phyloP scores from a whole-genome alignment of 108 stramenopile species.

The Conticribra guillardii region DNA sequence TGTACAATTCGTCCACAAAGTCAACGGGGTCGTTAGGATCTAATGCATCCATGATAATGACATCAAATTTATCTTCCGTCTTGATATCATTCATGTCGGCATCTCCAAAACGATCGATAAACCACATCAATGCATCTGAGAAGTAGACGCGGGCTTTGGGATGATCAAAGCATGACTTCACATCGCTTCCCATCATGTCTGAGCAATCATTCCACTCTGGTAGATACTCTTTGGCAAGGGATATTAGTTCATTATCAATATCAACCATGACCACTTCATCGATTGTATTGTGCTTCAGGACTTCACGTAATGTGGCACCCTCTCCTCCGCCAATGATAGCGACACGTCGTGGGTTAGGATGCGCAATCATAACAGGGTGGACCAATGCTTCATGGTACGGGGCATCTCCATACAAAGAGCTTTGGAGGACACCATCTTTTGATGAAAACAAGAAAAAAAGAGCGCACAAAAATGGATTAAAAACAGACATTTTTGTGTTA shows the following conservation, averaged over 20 bases:
- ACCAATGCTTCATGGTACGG: slow-evolving; percentile 91
- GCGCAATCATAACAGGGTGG: slow-evolving; percentile 93
- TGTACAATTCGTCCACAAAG: slow-evolving; percentile 54
- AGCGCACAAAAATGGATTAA: too few species aligned
- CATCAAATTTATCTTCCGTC: slow-evolving; percentile 51
- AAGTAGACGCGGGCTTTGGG: slow-evolving; percentile 45
- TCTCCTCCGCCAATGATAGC: slow-evolving; percentile 94
- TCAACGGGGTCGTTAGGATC: slow-evolving; percentile 54
- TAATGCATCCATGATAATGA: slow-evolving; percentile 60
- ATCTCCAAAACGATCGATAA: slow-evolving; percentile 57
- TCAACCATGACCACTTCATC: slow-evolving; percentile 91
- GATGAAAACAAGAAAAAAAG: too few species aligned
- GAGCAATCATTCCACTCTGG: slow-evolving; percentile 73
- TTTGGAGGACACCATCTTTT: slow-evolving; percentile 72
- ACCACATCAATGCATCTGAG: slow-evolving; percentile 55
- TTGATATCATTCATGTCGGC: slow-evolving; percentile 28
- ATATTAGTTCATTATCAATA: slow-evolving; percentile 76
- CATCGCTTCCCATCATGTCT: slow-evolving; percentile 48
- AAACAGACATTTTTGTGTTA: too few species aligned
- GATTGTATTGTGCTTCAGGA: slow-evolving; percentile 81
- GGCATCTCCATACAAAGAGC: slow-evolving; percentile 53
- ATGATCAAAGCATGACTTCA: slow-evolving; percentile 73
- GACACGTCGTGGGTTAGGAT: slow-evolving; percentile 84
- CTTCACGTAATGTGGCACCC: slow-evolving; percentile 81
- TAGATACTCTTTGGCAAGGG: slow-evolving; percentile 68